A percentile compares a stretch with the other conserved stretches of the same genome.
Conservation (phyloP, 2,329 filamentous ascomycete genomes). For the Fonsecaea monophora region DNA sequence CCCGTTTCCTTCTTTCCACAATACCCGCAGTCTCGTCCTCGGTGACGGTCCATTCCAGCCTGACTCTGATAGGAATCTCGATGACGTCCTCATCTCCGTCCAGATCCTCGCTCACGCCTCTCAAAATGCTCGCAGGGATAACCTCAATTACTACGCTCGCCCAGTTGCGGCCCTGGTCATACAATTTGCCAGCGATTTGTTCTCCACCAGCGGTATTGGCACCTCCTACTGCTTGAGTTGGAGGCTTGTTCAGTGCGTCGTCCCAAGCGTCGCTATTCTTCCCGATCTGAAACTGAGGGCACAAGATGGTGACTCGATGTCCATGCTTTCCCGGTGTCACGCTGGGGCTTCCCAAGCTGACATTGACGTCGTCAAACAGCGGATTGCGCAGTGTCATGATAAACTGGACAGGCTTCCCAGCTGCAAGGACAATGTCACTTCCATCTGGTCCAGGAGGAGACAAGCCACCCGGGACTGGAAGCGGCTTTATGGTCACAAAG, state of each 20-base stretch:
- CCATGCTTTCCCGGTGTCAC: conserved; percentile 77
- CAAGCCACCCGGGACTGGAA: conserved; percentile 47
- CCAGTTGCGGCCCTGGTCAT: conserved; percentile 92
- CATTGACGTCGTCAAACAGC: conserved; percentile 86
- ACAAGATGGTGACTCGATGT: conserved; percentile 86
- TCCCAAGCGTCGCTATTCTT: conserved; percentile 95
- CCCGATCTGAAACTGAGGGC: conserved; percentile 91
- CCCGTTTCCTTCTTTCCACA: conserved; percentile 44
- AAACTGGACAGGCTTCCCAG: conserved; percentile 70
- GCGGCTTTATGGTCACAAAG: conserved; percentile 70
- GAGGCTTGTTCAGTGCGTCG: conserved; percentile 72
- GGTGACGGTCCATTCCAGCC: conserved; percentile 76
- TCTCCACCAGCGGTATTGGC: conserved; percentile 59
- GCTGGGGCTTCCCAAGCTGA: conserved; percentile 84
- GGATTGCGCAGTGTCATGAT: conserved; percentile 92
- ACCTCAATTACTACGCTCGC: conserved; percentile 93
- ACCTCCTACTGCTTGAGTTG: conserved; percentile 48
- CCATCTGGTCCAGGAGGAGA: conserved; percentile 39
- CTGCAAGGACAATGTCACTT: conserved; percentile 55
- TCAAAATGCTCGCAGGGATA: conserved; percentile 61
- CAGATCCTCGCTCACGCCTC: conserved; percentile 42
- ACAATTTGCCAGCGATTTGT: conserved; percentile 92
- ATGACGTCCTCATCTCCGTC: conserved; percentile 68
- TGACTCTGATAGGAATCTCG: conserved; percentile 93
- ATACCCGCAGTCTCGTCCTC: conserved; percentile 54